phyloP scores from a whole-genome alignment of 1,139 yeast species.

The Yamadazyma friedrichii region DNA sequence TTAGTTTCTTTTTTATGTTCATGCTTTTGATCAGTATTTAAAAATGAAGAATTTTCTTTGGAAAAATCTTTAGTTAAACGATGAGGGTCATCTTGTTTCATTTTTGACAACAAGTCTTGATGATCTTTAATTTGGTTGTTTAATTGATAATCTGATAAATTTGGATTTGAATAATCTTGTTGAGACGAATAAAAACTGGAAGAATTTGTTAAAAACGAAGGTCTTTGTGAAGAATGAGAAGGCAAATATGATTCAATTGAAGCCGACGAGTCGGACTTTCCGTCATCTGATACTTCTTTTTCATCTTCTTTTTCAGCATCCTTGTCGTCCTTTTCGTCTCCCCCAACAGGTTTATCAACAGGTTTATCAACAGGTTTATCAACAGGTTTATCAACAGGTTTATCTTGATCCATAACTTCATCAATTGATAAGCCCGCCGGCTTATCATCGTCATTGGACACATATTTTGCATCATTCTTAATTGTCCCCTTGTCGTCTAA shows the following conservation, averaged over 20 bases:
- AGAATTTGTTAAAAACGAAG: neutral
- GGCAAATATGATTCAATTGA: neutral
- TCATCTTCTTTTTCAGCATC: constrained; percentile 3
- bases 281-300: neutral
- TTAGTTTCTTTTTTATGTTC: neutral
- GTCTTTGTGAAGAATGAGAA: constrained; percentile 1
- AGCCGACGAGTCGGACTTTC: constrained; percentile 1
- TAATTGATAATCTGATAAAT: constrained; percentile 47
- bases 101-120: constrained; percentile 32
- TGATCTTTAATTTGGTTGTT: constrained; percentile 41
- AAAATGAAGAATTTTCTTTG: constrained; percentile 11
- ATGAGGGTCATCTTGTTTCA: constrained; percentile 41
- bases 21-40: neutral
- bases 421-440: constrained; percentile 3
- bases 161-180: constrained; percentile 33
- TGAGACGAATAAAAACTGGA: constrained; percentile 10
- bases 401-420: constrained; percentile 3
- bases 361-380: constrained; percentile 1
- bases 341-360: neutral
- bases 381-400: neutral
- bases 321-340: neutral
- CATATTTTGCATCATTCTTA: constrained; percentile 42
- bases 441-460: constrained; percentile 10
- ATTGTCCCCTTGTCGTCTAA: constrained; percentile 54
- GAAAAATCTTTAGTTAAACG: constrained; percentile 26